A percentile compares a stretch with the other conserved stretches of the same genome.
phyloP scores from a whole-genome alignment of 1,284 basidiomycete species.

The Fomitiporia mediterranea region DNA sequence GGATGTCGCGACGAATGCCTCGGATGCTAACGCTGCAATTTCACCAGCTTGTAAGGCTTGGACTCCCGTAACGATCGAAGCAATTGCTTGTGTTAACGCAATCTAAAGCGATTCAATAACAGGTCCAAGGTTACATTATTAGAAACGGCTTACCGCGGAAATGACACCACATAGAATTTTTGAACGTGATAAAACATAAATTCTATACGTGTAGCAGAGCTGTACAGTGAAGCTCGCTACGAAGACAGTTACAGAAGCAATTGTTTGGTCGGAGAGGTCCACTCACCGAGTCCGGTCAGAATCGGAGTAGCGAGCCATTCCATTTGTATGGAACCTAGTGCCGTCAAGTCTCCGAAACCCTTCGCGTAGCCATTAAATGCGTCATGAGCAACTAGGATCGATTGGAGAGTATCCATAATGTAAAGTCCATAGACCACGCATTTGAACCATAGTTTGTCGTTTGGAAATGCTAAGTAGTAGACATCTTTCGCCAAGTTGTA shows the following conservation, averaged over 20 bases:
- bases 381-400: conserved; percentile 25
- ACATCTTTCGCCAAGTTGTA: conserved; percentile 21
- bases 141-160: neutral
- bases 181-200: neutral
- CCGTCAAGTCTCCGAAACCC: conserved; percentile 26
- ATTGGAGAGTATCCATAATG: conserved; percentile 25
- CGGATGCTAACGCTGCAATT: neutral
- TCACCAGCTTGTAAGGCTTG: neutral
- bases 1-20: neutral
- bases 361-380: conserved; percentile 25
- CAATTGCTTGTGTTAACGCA: neutral
- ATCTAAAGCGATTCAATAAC: neutral
- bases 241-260: neutral
- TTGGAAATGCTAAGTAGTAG: conserved; percentile 27
- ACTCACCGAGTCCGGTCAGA: neutral
- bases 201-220: neutral
- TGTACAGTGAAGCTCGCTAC: neutral
- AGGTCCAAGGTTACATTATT: neutral
- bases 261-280: neutral
- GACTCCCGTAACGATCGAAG: neutral
- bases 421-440: conserved; percentile 25
- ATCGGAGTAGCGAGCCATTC: neutral
- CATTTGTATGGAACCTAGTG: neutral
- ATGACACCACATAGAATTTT: neutral
- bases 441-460: conserved; percentile 23